Evolutionary conservation across 176 grass and related monocot genomes (phyloP).

Genomic region (Avena sativa): DNA sequence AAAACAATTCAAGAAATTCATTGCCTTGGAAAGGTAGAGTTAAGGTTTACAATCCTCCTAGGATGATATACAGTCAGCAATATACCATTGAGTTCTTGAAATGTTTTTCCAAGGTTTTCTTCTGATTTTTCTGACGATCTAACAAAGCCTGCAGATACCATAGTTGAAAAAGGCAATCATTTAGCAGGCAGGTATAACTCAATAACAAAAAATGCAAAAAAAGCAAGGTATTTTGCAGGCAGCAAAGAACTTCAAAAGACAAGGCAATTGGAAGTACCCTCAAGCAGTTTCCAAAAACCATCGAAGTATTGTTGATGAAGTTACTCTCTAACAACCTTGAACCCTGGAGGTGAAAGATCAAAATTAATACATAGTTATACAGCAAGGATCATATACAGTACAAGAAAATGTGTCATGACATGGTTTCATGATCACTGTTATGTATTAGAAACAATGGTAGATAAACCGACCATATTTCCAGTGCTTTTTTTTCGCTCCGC

Average conservation of each 20-base stretch:
- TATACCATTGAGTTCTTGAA: slow-evolving; percentile 89
- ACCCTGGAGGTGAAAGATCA: slow-evolving; percentile 55
- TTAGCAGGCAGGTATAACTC: background rate
- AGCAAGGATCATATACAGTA: background rate
- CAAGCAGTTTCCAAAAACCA: slow-evolving; percentile 86
- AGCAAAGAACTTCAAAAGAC: slow-evolving; percentile 31
- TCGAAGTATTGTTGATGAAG: slow-evolving; percentile 96
- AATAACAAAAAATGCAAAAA: slow-evolving; percentile 17
- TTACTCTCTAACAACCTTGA: slow-evolving; percentile 81
- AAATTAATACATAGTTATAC: slow-evolving; percentile 6
- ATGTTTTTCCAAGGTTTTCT: slow-evolving; percentile 80
- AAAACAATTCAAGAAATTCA: too few relatives aligned
- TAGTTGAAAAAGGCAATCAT: slow-evolving; percentile 32
- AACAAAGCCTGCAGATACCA: slow-evolving; percentile 66
- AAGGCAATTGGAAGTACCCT: slow-evolving; percentile 61
- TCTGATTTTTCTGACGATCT: slow-evolving; percentile 86
- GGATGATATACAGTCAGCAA: background rate
- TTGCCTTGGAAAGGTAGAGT: too few relatives aligned
- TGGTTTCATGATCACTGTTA: background rate
- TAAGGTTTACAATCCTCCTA: too few relatives aligned
- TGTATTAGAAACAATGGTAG: background rate
- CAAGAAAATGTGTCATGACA: background rate
- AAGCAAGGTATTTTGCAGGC: background rate
- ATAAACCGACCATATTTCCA: slow-evolving; percentile 75
- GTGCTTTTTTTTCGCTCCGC: slow-evolving; percentile 84